phyloP scores from a whole-genome alignment of 805 yeast genomes.

The Candida stauntonica region DNA sequence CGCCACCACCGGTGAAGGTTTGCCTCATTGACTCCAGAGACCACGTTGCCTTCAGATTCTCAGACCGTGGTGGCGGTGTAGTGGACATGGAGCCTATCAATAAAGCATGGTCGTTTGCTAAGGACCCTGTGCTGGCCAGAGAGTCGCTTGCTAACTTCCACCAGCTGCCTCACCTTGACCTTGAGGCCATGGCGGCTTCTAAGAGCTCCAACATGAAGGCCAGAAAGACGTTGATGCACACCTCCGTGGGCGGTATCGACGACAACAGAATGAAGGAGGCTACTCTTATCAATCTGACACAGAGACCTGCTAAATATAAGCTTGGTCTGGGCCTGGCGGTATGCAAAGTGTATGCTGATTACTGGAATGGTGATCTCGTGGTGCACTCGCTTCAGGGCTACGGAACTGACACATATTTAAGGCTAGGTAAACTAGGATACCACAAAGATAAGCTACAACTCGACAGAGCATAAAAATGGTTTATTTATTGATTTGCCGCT shows the following conservation, averaged over 20 bases:
- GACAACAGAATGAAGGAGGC: constrained; percentile 27
- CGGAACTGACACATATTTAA: constrained; percentile 85
- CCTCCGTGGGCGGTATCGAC: constrained; percentile 39
- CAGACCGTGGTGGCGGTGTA: constrained; percentile 88
- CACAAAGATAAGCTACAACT: constrained; percentile 59
- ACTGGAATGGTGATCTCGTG: constrained; percentile 90
- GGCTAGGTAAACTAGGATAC: constrained; percentile 74
- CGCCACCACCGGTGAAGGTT: constrained; percentile 73
- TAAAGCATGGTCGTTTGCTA: constrained; percentile 85
- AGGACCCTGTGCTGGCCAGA: constrained; percentile 55
- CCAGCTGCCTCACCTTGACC: constrained; percentile 57
- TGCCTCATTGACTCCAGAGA: constrained; percentile 64
- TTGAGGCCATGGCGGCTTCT: constrained; percentile 18
- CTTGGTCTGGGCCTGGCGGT: constrained; percentile 89
- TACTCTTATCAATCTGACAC: constrained; percentile 60
- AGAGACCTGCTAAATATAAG: constrained; percentile 69
- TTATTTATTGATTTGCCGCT: too few relatives aligned
- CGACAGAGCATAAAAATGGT: constrained; percentile 61
- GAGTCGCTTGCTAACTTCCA: constrained; percentile 63
- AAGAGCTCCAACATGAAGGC: constrained; percentile 25
- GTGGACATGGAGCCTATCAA: constrained; percentile 51
- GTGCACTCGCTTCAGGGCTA: constrained; percentile 84
- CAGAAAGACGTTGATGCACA: constrained; percentile 29
- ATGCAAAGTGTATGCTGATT: constrained; percentile 90
- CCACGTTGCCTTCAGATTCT: constrained; percentile 68